phyloP scores from a whole-genome alignment of 1,139 yeast species.

The Hansenula sp. region DNA sequence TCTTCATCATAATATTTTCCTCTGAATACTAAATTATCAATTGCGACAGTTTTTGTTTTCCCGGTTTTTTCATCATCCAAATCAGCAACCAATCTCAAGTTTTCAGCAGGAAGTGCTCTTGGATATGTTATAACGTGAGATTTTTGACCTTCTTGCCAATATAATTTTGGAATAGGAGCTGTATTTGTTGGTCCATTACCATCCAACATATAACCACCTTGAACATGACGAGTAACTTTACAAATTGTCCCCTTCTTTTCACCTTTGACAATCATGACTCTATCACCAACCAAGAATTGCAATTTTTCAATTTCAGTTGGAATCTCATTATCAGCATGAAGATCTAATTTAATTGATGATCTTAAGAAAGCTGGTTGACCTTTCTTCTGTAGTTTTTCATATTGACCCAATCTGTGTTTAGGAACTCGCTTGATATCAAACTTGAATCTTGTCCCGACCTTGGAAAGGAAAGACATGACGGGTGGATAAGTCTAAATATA shows the following conservation, averaged over 20 bases:
- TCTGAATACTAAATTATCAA: conserved; percentile 63
- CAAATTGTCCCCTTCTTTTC: conserved; percentile 69
- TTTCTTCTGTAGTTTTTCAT: conserved; percentile 22
- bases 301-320: conserved; percentile 38
- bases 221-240: conserved; percentile 41
- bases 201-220: conserved; percentile 46
- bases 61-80: conserved; percentile 63
- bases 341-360: conserved; percentile 24
- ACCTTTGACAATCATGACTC: conserved; percentile 65
- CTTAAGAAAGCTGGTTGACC: conserved; percentile 31
- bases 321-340: conserved; percentile 35
- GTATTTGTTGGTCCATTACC: conserved; percentile 52
- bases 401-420: conserved; percentile 23
- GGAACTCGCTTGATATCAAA: conserved; percentile 22
- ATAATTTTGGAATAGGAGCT: conserved; percentile 59
- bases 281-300: conserved; percentile 57
- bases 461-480: conserved; percentile 21
- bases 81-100: conserved; percentile 75
- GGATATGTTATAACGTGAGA: conserved; percentile 62
- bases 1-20: conserved; percentile 72
- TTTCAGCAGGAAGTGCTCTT: conserved; percentile 54
- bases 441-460: conserved; percentile 22
- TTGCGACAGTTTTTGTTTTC: conserved; percentile 59
- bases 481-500: not conserved
- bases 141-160: conserved; percentile 71